Base-by-base conservation (phyloP, 305 asterid genomes). In the Fraxinus paxiana region DNA sequence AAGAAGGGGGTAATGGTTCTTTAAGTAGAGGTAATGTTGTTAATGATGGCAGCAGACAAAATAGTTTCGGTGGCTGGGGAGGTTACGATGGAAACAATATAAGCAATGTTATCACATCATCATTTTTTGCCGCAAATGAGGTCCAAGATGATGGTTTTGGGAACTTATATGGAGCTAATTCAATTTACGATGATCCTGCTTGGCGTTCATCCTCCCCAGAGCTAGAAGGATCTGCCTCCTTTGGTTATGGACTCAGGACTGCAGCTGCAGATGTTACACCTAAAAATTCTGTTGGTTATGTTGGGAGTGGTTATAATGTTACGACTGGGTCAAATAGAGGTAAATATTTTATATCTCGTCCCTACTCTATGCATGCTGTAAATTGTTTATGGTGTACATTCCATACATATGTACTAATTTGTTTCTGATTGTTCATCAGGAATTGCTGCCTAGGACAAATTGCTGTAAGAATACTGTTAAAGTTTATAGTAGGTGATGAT, bases 371-470 rank as follows among this genome's bases (percentile, higher is more conserved):
- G 13, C 30, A 59, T 56, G 54, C 77, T 73, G 26, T 65, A 17
- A 51, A 41, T 31, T 15, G 69, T 15, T 22, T 22, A 69, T n/a
- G n/a, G 24, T 33, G 65, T 63, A 61, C 7, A 30, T 78, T 71
- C 34, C 54, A 51, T 18, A 26, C 17, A 30, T 12, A 26, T 78
- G 34, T 46, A 41, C 67, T 76, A 5, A 37, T 43, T 6, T 71
- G 61, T 54, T 15, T 48, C 37, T 37, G 24, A 18, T 78, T 80
- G 56, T 80, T 37, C 75, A 84, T 72, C 94, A 90, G 94, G 91
- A 85, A 88, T 89, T 77, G 94, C 91, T 83, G 90, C 91, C 83
- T 90, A 90, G 90, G 90, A 84, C 75, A 73, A 76, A 81, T 80
- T 88, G 83, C 84, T 30, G 74, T 4, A 74, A 37, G 77, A 85